Evolutionary conservation across 306 rosid species (phyloP).

Genomic region (Quercus dentata): DNA sequence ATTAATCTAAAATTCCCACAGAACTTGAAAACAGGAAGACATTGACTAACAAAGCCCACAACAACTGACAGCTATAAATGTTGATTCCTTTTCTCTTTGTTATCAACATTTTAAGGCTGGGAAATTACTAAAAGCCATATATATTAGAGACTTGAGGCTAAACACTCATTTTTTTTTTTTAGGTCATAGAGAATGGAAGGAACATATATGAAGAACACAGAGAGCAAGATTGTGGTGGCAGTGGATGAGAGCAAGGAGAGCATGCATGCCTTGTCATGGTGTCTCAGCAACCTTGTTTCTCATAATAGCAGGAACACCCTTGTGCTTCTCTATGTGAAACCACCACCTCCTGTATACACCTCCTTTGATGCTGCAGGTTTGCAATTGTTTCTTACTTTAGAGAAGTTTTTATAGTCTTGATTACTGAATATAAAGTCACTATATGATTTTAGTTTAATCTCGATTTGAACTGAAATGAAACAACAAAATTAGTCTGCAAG

Average conservation of each 20-base stretch:
- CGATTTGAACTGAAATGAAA: too few species aligned
- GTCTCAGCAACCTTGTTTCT: constrained; percentile 53
- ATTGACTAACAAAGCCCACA: not conserved
- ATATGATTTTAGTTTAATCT: too few species aligned
- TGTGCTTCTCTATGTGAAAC: constrained; percentile 73
- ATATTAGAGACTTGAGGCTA: not conserved
- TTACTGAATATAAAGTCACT: not conserved
- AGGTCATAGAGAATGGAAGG: constrained; percentile 20
- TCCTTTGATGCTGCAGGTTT: constrained; percentile 70
- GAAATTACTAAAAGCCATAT: not conserved
- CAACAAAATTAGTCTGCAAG: too few species aligned
- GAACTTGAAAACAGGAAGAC: not conserved
- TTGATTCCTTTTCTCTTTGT: constrained; percentile 2
- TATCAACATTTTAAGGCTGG: constrained; percentile 16
- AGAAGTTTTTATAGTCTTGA: not conserved
- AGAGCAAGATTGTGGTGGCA: constrained; percentile 58
- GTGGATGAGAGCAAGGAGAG: constrained; percentile 88
- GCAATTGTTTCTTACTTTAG: not conserved
- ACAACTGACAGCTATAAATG: constrained; percentile 23
- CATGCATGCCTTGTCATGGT: constrained; percentile 76
- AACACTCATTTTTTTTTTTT: not conserved
- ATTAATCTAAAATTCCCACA: not conserved
- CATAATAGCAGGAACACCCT: constrained; percentile 39
- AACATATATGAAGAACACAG: constrained; percentile 29
- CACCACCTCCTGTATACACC: constrained; percentile 55